These are phyloP conservation scores for Suillus luteus DNA, from an alignment of 768 basidiomycete genomes.

Conservation along the genomic window DNA sequence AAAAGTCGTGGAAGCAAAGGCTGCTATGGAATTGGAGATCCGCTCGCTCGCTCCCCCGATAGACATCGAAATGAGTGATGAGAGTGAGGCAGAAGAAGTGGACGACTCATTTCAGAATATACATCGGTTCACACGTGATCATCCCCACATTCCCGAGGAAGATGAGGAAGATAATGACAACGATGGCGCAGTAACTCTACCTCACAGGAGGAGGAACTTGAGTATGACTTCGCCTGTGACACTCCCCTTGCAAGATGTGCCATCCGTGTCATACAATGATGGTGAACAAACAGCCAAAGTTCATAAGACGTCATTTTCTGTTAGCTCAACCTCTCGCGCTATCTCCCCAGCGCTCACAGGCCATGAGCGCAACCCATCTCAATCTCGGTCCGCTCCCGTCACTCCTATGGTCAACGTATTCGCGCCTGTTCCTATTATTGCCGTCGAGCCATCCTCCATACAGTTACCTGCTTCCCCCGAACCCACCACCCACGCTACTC, in stretches of 20 bases:
- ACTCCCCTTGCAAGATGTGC: conserved; percentile 23
- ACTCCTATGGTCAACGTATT: conserved; percentile 28
- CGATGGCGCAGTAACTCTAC: conserved; percentile 26
- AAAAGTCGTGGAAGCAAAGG: conserved; percentile 50
- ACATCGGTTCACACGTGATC: conserved; percentile 42
- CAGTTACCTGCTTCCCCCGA: conserved; percentile 27
- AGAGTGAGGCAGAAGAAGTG: conserved; percentile 70
- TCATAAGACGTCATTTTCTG: conserved; percentile 19
- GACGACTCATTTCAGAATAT: conserved; percentile 43
- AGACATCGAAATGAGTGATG: conserved; percentile 75
- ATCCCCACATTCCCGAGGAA: conserved; percentile 70
- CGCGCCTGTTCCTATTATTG: conserved; percentile 27
- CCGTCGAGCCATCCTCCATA: conserved; percentile 22
- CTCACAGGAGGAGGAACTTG: conserved; percentile 23
- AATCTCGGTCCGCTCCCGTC: conserved; percentile 27
- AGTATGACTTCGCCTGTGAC: conserved; percentile 38
- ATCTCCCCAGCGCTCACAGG: neutral
- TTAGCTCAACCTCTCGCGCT: conserved; percentile 20
- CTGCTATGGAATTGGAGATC: conserved; percentile 46
- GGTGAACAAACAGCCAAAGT: conserved; percentile 20
- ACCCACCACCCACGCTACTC: conserved; percentile 23
- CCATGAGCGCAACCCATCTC: conserved; percentile 18
- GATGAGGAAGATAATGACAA: conserved; percentile 57
- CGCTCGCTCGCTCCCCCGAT: conserved; percentile 60
- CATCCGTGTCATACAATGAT: conserved; percentile 15